Evolutionary conservation across 495 filamentous ascomycete genomes (phyloP).

Genomic region (Talaromyces nanjingensis): DNA sequence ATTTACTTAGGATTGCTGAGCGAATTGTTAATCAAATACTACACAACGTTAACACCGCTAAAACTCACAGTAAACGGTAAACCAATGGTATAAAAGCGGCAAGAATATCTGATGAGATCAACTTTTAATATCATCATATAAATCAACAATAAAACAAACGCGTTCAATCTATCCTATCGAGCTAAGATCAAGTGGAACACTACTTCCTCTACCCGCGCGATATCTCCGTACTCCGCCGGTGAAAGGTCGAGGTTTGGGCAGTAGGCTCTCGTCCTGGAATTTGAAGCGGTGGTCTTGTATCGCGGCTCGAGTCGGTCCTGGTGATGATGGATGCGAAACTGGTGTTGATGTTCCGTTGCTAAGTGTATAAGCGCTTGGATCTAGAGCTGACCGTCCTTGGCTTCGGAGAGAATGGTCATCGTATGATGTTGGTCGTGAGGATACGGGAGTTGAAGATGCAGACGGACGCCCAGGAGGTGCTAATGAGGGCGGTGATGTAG

Average conservation of each 20-base stretch:
- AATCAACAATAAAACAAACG: neutral
- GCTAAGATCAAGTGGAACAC: slow-evolving; percentile 82
- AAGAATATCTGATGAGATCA: neutral
- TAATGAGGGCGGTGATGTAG: slow-evolving; percentile 31
- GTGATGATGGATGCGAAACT: slow-evolving; percentile 25
- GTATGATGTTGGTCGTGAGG: slow-evolving; percentile 24
- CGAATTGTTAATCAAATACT: neutral
- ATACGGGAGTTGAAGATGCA: slow-evolving; percentile 43
- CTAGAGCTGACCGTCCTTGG: slow-evolving; percentile 52
- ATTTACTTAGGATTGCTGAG: neutral
- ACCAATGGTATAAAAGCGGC: neutral
- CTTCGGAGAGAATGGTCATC: slow-evolving; percentile 28
- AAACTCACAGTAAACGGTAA: neutral
- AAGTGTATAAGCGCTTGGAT: slow-evolving; percentile 73
- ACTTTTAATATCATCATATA: neutral
- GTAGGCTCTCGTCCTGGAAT: slow-evolving; percentile 71
- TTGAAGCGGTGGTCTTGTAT: slow-evolving; percentile 82
- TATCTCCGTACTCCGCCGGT: slow-evolving; percentile 66
- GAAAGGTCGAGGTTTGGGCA: slow-evolving; percentile 82
- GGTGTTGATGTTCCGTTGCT: slow-evolving; percentile 45
- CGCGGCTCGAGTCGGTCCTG: slow-evolving; percentile 28
- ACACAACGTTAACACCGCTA: neutral
- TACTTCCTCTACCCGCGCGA: slow-evolving; percentile 85
- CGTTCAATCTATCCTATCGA: slow-evolving; percentile 7
- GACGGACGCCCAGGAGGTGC: slow-evolving; percentile 43